Percentiles rank a stretch among this genome's conserved stretches.
phyloP scores from a whole-genome alignment of 495 filamentous ascomycete genomes.

The Aspergillus heteromorphus region DNA sequence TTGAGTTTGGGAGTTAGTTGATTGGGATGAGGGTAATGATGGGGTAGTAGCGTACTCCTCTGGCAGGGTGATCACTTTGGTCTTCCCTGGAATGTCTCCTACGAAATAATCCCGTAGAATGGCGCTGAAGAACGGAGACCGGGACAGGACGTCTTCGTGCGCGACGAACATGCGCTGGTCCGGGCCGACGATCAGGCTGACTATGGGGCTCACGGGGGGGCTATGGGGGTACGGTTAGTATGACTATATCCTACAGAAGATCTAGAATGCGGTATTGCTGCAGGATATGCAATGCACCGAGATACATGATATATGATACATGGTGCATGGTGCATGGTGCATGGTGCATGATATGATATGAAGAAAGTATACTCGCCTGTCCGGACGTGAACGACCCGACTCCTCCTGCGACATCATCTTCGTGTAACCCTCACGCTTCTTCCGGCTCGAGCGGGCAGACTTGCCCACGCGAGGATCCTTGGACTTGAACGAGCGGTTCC shows the following conservation, averaged over 20 bases:
- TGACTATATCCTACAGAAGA: constrained; percentile 3
- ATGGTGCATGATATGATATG: not conserved
- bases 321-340: too few species aligned
- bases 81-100: constrained; percentile 40
- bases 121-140: constrained; percentile 54
- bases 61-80: constrained; percentile 53
- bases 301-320: not conserved
- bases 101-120: constrained; percentile 53
- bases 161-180: constrained; percentile 76
- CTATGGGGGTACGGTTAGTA: constrained; percentile 33
- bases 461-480: constrained; percentile 69
- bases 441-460: constrained; percentile 62
- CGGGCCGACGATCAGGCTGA: constrained; percentile 73
- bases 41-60: constrained; percentile 42
- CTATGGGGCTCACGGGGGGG: constrained; percentile 67
- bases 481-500: constrained; percentile 69
- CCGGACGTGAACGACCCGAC: constrained; percentile 48
- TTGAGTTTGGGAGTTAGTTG: not conserved
- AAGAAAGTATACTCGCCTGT: constrained; percentile 33
- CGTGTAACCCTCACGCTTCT: constrained; percentile 61
- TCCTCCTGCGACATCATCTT: constrained; percentile 72
- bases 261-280: constrained; percentile 1
- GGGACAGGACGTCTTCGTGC: constrained; percentile 60
- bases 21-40: not conserved
- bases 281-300: not conserved